phyloP scores from a whole-genome alignment of 2,329 filamentous ascomycete species.

The Colletotrichum paranaense region DNA sequence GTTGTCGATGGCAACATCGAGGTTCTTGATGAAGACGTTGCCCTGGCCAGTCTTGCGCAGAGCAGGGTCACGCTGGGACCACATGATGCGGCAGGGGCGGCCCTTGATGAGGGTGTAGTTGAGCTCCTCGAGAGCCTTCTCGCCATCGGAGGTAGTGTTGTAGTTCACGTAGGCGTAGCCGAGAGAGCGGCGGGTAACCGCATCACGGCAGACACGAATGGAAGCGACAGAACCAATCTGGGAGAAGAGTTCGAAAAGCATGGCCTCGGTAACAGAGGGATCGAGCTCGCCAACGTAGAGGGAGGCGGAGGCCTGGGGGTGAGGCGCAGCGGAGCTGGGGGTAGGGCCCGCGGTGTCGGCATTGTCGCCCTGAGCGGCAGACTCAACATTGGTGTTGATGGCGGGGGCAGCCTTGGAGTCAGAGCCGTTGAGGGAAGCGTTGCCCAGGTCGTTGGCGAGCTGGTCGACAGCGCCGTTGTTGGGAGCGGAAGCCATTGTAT shows the following conservation, averaged over 20 bases:
- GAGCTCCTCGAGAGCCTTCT: conserved; percentile 98
- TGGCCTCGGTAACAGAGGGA: conserved; percentile 96
- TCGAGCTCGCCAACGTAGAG: conserved; percentile 99
- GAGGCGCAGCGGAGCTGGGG: conserved; percentile 78
- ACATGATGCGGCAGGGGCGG: conserved; percentile 99
- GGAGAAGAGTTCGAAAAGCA: conserved; percentile 99
- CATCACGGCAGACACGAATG: conserved; percentile 99
- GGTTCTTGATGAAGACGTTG: conserved; percentile 99
- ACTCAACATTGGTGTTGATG: conserved; percentile 77
- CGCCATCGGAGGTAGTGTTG: conserved; percentile 95
- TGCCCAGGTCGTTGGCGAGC: conserved; percentile 82
- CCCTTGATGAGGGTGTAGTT: conserved; percentile 99
- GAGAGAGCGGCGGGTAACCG: conserved; percentile 96
- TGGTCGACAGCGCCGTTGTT: conserved; percentile 76
- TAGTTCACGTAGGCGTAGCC: conserved; percentile 99
- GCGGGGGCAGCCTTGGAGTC: conserved; percentile 74
- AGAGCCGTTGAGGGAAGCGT: conserved; percentile 75
- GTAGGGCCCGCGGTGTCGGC: conserved; percentile 75
- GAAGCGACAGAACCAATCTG: conserved; percentile 99
- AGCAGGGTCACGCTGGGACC: conserved; percentile 99
- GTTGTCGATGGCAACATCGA: conserved; percentile 98
- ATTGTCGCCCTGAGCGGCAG: conserved; percentile 66
- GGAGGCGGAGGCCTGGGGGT: conserved; percentile 93
- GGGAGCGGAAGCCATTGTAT: conserved; percentile 71
- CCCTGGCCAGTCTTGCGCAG: conserved; percentile 99